Conservation (phyloP, 495 filamentous ascomycete genomes). For the Astrothelium subdiscretum region DNA sequence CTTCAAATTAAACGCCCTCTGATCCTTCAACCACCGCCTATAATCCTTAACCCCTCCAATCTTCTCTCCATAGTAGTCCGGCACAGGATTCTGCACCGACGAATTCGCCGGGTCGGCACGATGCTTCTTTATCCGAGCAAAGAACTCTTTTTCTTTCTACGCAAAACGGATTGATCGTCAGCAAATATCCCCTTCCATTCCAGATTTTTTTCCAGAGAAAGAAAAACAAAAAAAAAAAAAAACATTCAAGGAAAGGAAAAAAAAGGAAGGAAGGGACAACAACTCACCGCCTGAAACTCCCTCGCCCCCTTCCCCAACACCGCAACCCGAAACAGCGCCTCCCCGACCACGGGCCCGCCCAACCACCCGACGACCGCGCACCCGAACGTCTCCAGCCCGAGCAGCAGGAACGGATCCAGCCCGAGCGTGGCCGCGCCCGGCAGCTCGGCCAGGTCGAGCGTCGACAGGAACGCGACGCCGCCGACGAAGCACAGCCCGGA, state of each 20-base stretch:
- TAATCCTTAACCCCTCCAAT: conserved; percentile 87
- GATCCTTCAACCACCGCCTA: conserved; percentile 91
- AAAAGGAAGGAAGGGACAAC: neutral
- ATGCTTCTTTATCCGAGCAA: conserved; percentile 72
- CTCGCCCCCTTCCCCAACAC: conserved; percentile 52
- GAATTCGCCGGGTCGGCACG: conserved; percentile 74
- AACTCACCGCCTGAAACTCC: conserved; percentile 55
- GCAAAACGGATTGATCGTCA: conserved; percentile 3
- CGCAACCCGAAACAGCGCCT: conserved; percentile 57
- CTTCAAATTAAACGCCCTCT: conserved; percentile 93
- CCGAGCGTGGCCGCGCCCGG: conserved; percentile 52
- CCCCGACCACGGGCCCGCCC: conserved; percentile 67
- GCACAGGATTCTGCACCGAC: conserved; percentile 58
- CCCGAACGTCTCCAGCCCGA: conserved; percentile 63
- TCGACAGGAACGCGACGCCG: conserved; percentile 52
- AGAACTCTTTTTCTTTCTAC: conserved; percentile 89
- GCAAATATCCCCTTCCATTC: conserved; percentile 5
- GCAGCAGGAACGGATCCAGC: conserved; percentile 74
- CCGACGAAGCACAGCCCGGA: conserved; percentile 43
- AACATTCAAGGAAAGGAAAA: neutral
- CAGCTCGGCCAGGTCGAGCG: conserved; percentile 55
- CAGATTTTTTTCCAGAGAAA: neutral
- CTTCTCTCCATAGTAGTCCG: conserved; percentile 82
- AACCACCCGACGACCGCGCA: conserved; percentile 76
- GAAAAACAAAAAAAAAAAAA: neutral